phyloP scores from a whole-genome alignment of 108 stramenopile genomes.

The Bacterosira constricta region DNA sequence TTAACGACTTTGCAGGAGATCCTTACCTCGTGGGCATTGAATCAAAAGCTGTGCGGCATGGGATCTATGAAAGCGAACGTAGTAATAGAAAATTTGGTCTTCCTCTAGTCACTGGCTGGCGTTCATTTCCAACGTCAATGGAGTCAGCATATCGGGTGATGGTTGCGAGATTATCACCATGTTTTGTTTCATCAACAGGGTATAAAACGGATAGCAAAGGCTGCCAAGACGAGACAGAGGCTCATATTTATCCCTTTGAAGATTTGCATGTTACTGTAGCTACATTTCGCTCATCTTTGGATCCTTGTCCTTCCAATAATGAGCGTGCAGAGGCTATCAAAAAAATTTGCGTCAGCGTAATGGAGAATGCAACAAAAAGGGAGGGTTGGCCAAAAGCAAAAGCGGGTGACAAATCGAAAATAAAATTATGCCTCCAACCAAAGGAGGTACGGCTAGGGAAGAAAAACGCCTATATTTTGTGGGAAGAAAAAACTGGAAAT shows the following conservation, averaged over 20 bases:
- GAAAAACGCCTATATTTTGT: neutral
- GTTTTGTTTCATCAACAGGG: neutral
- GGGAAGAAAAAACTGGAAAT: conserved; percentile 1
- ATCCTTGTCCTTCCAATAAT: neutral
- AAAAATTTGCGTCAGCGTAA: neutral
- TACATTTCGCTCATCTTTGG: neutral
- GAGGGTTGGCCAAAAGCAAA: neutral
- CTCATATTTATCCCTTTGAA: conserved; percentile 2
- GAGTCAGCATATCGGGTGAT: neutral
- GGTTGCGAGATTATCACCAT: neutral
- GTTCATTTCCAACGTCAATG: neutral
- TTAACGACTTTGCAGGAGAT: no score
- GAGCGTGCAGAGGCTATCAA: neutral
- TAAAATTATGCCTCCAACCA: neutral
- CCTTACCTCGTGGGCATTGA: neutral
- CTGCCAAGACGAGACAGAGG: neutral
- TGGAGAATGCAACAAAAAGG: neutral
- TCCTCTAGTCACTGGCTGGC: neutral
- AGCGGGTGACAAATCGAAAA: neutral
- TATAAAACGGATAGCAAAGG: neutral
- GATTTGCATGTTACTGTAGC: neutral
- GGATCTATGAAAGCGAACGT: neutral
- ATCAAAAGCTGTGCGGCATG: neutral
- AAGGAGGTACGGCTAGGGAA: neutral
- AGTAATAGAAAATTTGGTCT: neutral